Evolutionary conservation across 2,329 filamentous ascomycete species (phyloP).

Genomic region (Trichoderma sp.): DNA sequence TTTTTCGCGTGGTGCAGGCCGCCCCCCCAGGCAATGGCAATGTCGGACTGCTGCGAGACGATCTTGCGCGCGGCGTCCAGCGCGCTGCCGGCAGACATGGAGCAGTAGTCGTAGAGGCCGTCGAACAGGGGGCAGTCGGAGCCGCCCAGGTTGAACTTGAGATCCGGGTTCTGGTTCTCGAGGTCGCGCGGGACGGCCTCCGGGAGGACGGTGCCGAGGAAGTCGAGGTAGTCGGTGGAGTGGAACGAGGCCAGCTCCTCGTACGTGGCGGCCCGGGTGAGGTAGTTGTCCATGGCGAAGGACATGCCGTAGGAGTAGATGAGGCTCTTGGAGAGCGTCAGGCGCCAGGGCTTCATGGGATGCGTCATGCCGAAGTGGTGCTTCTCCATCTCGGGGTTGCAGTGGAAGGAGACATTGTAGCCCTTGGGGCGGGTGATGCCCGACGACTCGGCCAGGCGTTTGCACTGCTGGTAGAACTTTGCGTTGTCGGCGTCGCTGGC

Average conservation of each 20-base stretch:
- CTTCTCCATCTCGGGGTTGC: constrained; percentile 90
- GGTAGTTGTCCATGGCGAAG: constrained; percentile 93
- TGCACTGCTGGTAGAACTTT: constrained; percentile 60
- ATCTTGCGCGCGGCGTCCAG: constrained; percentile 90
- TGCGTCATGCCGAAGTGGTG: constrained; percentile 97
- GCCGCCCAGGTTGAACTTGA: constrained; percentile 81
- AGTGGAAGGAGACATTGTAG: constrained; percentile 92
- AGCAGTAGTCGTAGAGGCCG: constrained; percentile 92
- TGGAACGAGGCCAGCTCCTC: constrained; percentile 90
- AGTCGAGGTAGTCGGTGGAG: constrained; percentile 85
- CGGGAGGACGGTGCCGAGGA: constrained; percentile 72
- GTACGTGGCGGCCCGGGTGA: constrained; percentile 78
- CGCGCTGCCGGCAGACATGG: constrained; percentile 87
- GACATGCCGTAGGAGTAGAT: constrained; percentile 95
- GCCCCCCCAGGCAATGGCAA: constrained; percentile 97
- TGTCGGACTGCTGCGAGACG: constrained; percentile 82
- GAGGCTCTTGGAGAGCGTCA: constrained; percentile 92
- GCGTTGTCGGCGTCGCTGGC: constrained; percentile 59
- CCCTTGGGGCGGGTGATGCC: constrained; percentile 79
- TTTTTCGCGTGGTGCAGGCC: constrained; percentile 97
- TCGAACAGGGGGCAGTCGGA: constrained; percentile 97
- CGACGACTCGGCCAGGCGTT: constrained; percentile 59
- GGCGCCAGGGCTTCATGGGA: constrained; percentile 98
- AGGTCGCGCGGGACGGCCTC: constrained; percentile 66
- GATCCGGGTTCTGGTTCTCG: constrained; percentile 63